Percentiles rank a stretch among this genome's conserved stretches.
phyloP scores from a whole-genome alignment of 2,329 filamentous ascomycete species.

The Fusarium pseudoanthophilum region DNA sequence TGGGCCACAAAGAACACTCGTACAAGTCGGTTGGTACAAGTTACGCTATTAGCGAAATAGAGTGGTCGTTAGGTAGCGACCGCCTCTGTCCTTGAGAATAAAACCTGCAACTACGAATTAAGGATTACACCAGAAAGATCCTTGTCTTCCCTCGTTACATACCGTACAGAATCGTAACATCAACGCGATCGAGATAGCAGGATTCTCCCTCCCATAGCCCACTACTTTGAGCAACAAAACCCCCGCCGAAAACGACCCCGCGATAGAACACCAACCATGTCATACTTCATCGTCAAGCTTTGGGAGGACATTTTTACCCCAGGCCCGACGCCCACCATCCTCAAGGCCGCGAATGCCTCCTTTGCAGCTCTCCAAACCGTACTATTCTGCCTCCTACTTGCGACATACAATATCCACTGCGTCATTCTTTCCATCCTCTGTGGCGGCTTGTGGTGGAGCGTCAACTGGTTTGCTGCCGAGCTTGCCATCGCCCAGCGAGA shows the following conservation, averaged over 20 bases:
- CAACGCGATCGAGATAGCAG: constrained; percentile 4
- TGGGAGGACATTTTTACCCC: constrained; percentile 95
- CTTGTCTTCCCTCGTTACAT: background rate
- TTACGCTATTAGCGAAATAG: constrained; percentile 17
- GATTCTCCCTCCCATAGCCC: background rate
- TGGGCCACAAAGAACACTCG: constrained; percentile 11
- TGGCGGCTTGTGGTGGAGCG: constrained; percentile 87
- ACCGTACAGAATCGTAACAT: background rate
- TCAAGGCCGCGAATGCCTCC: constrained; percentile 88
- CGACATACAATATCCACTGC: constrained; percentile 91
- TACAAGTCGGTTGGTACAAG: constrained; percentile 23
- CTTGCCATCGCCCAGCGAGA: constrained; percentile 59
- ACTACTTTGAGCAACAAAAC: constrained; percentile 6
- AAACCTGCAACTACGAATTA: constrained; percentile 21
- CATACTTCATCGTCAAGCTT: constrained; percentile 76
- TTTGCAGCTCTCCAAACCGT: constrained; percentile 88
- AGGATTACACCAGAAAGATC: background rate
- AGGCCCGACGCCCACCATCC: constrained; percentile 86
- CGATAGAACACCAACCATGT: constrained; percentile 55
- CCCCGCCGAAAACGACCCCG: constrained; percentile 20
- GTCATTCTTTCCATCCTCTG: constrained; percentile 81
- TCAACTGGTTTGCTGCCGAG: constrained; percentile 95
- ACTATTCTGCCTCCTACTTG: constrained; percentile 78
- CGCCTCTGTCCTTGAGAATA: constrained; percentile 25
- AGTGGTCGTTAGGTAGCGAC: constrained; percentile 43